A percentile compares a stretch with the other conserved stretches of the same genome.
These are phyloP conservation scores for Sporothrix phasma DNA, from an alignment of 2,329 filamentous ascomycete genomes.

Conservation along the genomic window DNA sequence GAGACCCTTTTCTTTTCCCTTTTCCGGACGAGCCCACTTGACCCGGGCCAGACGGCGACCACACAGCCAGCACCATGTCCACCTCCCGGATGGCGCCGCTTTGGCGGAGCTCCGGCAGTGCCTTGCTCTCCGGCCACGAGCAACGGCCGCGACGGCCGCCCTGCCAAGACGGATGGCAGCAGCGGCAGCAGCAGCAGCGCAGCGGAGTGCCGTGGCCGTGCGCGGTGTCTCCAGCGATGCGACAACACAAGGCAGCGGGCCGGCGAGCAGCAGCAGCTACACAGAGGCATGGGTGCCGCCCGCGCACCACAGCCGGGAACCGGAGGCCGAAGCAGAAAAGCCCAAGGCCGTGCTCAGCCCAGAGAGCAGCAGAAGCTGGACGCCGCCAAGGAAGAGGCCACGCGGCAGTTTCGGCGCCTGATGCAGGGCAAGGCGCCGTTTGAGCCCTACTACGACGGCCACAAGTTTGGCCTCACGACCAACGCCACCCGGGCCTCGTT, in stretches of 20 bases:
- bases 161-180: background rate
- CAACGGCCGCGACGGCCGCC: conserved; percentile 20
- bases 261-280: background rate
- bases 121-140: conserved; percentile 31
- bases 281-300: background rate
- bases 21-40: background rate
- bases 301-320: background rate
- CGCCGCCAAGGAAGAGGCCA: conserved; percentile 33
- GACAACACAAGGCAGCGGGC: background rate
- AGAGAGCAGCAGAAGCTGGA: too few relatives aligned
- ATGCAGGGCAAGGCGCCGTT: conserved; percentile 27
- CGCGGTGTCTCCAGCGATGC: conserved; percentile 24
- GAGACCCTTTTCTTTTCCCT: background rate
- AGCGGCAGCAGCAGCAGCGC: background rate
- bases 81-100: conserved; percentile 41
- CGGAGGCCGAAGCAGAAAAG: background rate
- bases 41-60: background rate
- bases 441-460: conserved; percentile 36
- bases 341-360: too few relatives aligned
- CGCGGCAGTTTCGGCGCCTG: conserved; percentile 29
- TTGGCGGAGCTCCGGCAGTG: conserved; percentile 29
- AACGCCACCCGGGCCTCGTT: conserved; percentile 2
- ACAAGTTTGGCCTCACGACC: conserved; percentile 67
- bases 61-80: conserved; percentile 35
- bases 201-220: conserved; percentile 9